Evolutionary conservation across 2,329 filamentous ascomycete species (phyloP), one percentile per base, ranked within the genome.

Genomic region (Aureobasidium vineae): DNA sequence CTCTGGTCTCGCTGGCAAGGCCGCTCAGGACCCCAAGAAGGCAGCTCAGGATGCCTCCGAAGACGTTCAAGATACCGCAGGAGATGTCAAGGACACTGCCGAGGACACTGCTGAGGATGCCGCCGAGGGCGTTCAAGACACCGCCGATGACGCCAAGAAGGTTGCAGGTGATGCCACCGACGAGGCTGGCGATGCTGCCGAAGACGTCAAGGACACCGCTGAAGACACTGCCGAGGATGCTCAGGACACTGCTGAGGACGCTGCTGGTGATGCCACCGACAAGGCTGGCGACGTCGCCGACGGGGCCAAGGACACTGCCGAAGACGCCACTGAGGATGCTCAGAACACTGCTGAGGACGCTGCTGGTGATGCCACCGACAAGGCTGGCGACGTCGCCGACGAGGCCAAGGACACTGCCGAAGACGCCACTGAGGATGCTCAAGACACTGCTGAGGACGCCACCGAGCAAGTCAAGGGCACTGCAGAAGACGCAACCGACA

Each of bases 1-100:
- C 41, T 77, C 77, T n/a, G 78, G 77, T 65, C 73, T 81, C 47
- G 80, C 80, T 36, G 77, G 78, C 70, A 80, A 82, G 72, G 75
- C 75, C 16, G 71, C 72, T 36, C 70, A 79, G 63, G 77, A 79
- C 64, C 75, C 77, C 3, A 68, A 73, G 43, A 74, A 75, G 40
- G 75, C 77, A 63, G 76, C 75, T 28, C 28, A 65, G 13, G 69
- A 69, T 41, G 67, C 69, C 65, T 66, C 70, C 36, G 72, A 75
- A 23, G 74, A 74, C 59, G 73, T 69, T 21, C 66, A 75, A 61
- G 74, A 76, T 49, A 73, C 73, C 41, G 72, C 71, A 36, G 72
- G 69, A 50, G 74, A 78, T 36, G 73, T 69, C 52, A 73, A 72
- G 31, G 70, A 79, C 66, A 77, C 79, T 49, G 73, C 74, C 23